Conservation (phyloP, 495 filamentous ascomycete species). For the Hypoxylon trugodes region DNA sequence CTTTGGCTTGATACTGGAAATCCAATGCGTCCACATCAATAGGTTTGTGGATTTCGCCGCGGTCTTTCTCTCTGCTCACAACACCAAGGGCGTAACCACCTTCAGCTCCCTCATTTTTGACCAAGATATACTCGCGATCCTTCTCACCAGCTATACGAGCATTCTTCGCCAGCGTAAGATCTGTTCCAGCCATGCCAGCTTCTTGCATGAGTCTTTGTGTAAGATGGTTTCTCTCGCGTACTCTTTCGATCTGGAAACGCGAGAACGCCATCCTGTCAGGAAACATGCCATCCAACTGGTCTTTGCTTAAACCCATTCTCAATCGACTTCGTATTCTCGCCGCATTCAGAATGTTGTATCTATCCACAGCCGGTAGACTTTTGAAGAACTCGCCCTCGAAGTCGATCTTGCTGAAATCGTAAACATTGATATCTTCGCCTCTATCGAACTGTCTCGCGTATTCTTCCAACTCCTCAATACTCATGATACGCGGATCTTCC, state of each 20-base stretch:
- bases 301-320: conserved; percentile 95
- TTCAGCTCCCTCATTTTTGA: conserved; percentile 92
- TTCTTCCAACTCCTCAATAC: conserved; percentile 86
- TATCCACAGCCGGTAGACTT: conserved; percentile 86
- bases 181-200: conserved; percentile 83
- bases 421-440: conserved; percentile 96
- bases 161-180: conserved; percentile 68
- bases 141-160: conserved; percentile 87
- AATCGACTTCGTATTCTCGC: conserved; percentile 85
- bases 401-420: conserved; percentile 98
- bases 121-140: conserved; percentile 91
- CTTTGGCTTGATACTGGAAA: conserved; percentile 61
- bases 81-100: conserved; percentile 98
- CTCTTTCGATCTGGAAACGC: conserved; percentile 93
- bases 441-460: conserved; percentile 91
- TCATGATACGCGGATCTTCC: conserved; percentile 95
- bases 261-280: conserved; percentile 98
- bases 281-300: conserved; percentile 95
- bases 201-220: conserved; percentile 96
- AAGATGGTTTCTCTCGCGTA: conserved; percentile 89
- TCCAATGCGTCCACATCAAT: conserved; percentile 87
- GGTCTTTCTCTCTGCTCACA: conserved; percentile 79
- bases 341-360: conserved; percentile 97
- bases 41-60: conserved; percentile 77
- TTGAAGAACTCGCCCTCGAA: conserved; percentile 93